Base-by-base conservation (phyloP, 768 basidiomycete species). In the Phaeotremella fagi region DNA sequence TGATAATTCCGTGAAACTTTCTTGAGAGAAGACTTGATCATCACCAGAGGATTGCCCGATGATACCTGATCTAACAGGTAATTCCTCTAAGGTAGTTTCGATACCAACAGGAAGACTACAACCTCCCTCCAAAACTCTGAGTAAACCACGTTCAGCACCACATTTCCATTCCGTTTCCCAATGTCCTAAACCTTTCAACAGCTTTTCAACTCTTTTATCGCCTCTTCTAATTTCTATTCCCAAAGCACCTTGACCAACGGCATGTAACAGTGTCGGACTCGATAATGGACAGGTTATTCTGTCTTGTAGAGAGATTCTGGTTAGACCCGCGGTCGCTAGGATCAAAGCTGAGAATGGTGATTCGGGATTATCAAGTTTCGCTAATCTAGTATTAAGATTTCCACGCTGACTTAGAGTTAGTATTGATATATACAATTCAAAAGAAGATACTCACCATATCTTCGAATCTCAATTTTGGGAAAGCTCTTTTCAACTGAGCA, bases 81-180 rank as follows among this genome's bases (percentile, higher is more conserved):
- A 72, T 3, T 70, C 57, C n/a, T 75, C 74, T 31, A 77, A 55
- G 14, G 49, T 75, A 25, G 82, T 84, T 46, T 79, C 77, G 25
- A 89, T 85, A 3, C 92, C 94, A 15, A 99, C 91, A 2, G 94
- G 94, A 0, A 99, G 92, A 57, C 88, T 91, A 76, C 95, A 99
- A 23, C 95, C 95, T 25, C 95, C 95, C 75, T 98, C 95, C 48
- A 98, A 79, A 22, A 85, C 84, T n/a, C 85, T 79, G 59, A 98
- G 78, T 74, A 87, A 86, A 1, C 86, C 87, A 14, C 95, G 82
- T 75, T 99, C 95, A 1, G 90, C 90, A 23, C 80, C 77, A 65
- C 86, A 88, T 50, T 68, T 76, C 85, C 85, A 89, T 43, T 83
- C 79, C 0, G 90, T 90, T 70, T 80, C 78, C 76, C 83, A 82